Percentiles rank a stretch among this genome's conserved stretches.
Evolutionary conservation across 148 eudicot species (phyloP).

Genomic region (Rhododendron ovatum): DNA sequence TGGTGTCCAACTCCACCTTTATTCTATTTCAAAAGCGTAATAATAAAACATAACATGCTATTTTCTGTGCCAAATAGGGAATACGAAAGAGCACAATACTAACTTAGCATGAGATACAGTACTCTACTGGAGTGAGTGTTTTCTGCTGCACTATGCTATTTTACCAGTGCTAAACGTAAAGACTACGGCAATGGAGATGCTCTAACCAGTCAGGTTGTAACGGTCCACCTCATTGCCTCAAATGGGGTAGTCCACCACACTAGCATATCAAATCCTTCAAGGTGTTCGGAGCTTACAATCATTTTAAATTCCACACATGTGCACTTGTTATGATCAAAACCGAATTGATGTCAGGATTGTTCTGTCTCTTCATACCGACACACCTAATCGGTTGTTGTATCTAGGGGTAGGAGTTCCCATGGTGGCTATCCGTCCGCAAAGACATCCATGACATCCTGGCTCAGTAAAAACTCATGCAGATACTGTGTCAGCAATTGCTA

Average conservation of each 20-base stretch:
- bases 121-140: background rate
- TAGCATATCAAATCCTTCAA: background rate
- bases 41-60: background rate
- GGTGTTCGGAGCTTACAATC: background rate
- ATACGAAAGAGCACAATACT: background rate
- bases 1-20: background rate
- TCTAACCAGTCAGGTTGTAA: background rate
- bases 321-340: background rate
- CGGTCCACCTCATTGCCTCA: background rate
- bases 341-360: background rate
- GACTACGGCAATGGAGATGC: background rate
- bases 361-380: background rate
- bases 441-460: background rate
- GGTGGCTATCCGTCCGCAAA: background rate
- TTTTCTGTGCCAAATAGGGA: background rate
- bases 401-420: background rate
- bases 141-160: background rate
- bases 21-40: background rate
- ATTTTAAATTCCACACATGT: background rate
- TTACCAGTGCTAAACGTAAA: background rate
- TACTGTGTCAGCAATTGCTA: background rate
- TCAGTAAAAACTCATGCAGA: background rate
- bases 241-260: background rate
- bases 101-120: background rate
- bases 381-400: background rate